Conservation (phyloP, 148 eudicot species). For the Polygonum aviculare region DNA sequence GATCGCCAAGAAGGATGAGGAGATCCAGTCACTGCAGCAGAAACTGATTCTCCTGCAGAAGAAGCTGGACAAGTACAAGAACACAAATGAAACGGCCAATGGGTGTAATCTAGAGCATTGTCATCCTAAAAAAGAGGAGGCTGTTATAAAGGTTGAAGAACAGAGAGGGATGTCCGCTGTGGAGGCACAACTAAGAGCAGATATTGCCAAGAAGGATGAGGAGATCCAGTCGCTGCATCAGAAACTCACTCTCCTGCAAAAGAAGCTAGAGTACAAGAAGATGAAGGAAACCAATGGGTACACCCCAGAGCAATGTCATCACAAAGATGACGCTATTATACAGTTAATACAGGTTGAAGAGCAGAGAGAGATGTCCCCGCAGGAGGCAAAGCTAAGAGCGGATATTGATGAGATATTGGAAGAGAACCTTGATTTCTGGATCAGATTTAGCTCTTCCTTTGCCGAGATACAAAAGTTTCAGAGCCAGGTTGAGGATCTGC, state of each 20-base stretch:
- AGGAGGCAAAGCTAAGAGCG: slow-evolving; percentile 62
- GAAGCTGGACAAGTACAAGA: slow-evolving; percentile 22
- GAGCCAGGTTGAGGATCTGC: slow-evolving; percentile 48
- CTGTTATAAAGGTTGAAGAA: slow-evolving; percentile 8
- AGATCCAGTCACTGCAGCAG: slow-evolving; percentile 42
- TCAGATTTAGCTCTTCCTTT: slow-evolving; percentile 69
- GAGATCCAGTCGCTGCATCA: slow-evolving; percentile 46
- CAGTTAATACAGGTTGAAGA: slow-evolving; percentile 12
- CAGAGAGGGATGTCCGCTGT: slow-evolving; percentile 30
- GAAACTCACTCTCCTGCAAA: slow-evolving; percentile 29
- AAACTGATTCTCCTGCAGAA: slow-evolving; percentile 32
- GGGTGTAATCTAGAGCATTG: slow-evolving; percentile 6
- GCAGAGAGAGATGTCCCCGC: slow-evolving; percentile 29
- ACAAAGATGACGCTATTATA: background rate
- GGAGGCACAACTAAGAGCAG: slow-evolving; percentile 17
- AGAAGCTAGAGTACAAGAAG: slow-evolving; percentile 18
- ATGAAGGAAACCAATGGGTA: slow-evolving; percentile 16
- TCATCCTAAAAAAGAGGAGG: background rate
- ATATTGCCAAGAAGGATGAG: slow-evolving; percentile 30
- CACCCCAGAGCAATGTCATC: slow-evolving; percentile 1
- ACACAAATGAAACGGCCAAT: slow-evolving; percentile 10
- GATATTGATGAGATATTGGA: slow-evolving; percentile 69
- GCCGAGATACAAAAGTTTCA: slow-evolving; percentile 72
- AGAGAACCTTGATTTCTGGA: slow-evolving; percentile 80
- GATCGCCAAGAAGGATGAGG: slow-evolving; percentile 49